phyloP scores from a whole-genome alignment of 108 stramenopile genomes.

The Fistulifera pelliculosa region DNA sequence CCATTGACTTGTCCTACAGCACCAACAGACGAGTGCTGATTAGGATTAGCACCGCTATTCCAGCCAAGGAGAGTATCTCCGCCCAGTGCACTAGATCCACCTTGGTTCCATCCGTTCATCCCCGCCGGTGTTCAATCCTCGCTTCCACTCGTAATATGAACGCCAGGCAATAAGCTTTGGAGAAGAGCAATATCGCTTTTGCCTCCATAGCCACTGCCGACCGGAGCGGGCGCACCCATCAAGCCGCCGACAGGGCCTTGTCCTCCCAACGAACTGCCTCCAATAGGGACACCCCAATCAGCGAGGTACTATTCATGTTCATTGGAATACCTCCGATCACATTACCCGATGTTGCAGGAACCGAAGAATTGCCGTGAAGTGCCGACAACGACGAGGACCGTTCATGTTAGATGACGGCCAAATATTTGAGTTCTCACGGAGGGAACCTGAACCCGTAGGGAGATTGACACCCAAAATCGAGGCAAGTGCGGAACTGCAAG shows the following conservation, averaged over 20 bases:
- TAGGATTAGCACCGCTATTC: too few relatives aligned
- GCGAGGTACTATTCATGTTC: slow-evolving; percentile 11
- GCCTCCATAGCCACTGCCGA: slow-evolving; percentile 22
- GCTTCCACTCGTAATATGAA: slow-evolving; percentile 55
- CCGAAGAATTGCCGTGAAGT: slow-evolving; percentile 31
- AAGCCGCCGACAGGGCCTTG: slow-evolving; percentile 3
- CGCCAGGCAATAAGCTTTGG: slow-evolving; percentile 76
- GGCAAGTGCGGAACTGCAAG: slow-evolving; percentile 69
- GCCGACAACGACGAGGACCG: slow-evolving; percentile 31
- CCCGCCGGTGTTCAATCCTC: neutral
- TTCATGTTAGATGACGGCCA: slow-evolving; percentile 20
- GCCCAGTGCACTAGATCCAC: neutral
- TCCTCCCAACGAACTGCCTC: slow-evolving; percentile 20
- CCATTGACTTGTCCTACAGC: too few relatives aligned
- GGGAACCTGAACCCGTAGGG: slow-evolving; percentile 68
- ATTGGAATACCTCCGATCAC: slow-evolving; percentile 11
- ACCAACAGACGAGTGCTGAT: too few relatives aligned
- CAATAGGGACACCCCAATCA: slow-evolving; percentile 61
- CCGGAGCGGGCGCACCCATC: slow-evolving; percentile 11
- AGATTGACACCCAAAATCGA: slow-evolving; percentile 78
- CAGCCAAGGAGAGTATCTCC: too few relatives aligned
- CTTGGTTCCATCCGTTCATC: neutral
- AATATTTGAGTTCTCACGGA: slow-evolving; percentile 39
- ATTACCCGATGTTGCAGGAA: slow-evolving; percentile 29
- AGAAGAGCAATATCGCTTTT: slow-evolving; percentile 77